These are phyloP conservation scores for Lolium perenne DNA, from an alignment of 176 grass and related monocot species.

Conservation along the genomic window DNA sequence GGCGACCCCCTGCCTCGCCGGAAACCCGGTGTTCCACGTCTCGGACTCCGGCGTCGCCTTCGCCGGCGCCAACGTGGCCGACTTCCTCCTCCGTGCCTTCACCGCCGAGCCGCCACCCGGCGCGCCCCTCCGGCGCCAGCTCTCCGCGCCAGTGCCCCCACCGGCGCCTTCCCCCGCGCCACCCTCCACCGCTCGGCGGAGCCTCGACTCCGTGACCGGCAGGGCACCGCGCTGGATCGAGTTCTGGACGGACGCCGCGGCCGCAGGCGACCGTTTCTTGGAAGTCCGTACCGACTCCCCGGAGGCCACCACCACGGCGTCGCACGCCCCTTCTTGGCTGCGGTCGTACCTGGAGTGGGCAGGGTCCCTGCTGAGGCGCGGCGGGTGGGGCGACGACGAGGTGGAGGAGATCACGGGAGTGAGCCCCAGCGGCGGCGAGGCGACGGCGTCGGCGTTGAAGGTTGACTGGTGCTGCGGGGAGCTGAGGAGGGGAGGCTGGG, in stretches of 20 bases:
- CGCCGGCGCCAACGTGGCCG: conserved; percentile 57
- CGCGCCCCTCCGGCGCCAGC: conserved; percentile 56
- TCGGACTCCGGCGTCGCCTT: conserved; percentile 61
- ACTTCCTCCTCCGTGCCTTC: conserved; percentile 75
- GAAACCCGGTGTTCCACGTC: conserved; percentile 81
- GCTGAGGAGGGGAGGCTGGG: conserved; percentile 66
- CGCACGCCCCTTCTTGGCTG: conserved; percentile 54
- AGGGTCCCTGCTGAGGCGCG: conserved; percentile 46
- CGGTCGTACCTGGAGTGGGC: conserved; percentile 50
- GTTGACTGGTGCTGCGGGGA: conserved; percentile 67
- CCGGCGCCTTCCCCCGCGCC: conserved; percentile 28
- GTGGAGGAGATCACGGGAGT: conserved; percentile 65
- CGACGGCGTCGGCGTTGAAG: conserved; percentile 31
- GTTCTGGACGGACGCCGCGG: conserved; percentile 73
- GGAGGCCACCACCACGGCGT: background rate
- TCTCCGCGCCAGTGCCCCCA: conserved; percentile 52
- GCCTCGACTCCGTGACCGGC: conserved; percentile 75
- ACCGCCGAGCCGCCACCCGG: conserved; percentile 46
- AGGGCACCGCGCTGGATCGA: conserved; percentile 77
- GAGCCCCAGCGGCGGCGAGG: conserved; percentile 15
- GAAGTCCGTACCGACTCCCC: conserved; percentile 36
- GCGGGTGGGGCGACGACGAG: conserved; percentile 63
- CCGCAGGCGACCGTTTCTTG: conserved; percentile 53
- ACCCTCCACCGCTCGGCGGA: conserved; percentile 48
- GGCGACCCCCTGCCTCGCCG: conserved; percentile 61